phyloP scores from a whole-genome alignment of 352 stramenopile genomes.

The Saprolegnia parasitica region DNA sequence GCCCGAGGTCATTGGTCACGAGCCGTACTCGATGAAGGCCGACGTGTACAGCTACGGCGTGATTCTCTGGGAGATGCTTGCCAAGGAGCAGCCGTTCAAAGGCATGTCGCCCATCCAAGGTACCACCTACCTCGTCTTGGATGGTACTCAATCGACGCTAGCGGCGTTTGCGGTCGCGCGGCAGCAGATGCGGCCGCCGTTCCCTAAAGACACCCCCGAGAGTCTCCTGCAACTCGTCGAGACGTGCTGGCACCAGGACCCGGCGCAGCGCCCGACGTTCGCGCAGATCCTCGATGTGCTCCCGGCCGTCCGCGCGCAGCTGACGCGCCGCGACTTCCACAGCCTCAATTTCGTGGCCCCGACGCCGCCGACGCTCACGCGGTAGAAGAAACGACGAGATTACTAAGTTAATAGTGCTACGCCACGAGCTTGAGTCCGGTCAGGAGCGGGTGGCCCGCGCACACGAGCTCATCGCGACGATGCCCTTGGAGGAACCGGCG shows the following conservation, averaged over 20 bases:
- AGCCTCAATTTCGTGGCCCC: slow-evolving; percentile 60
- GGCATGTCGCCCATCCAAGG: slow-evolving; percentile 82
- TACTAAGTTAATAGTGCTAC: no score
- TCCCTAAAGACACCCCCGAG: slow-evolving; percentile 74
- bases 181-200: slow-evolving; percentile 75
- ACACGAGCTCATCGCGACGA: no score
- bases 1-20: slow-evolving; percentile 90
- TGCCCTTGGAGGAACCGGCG: no score
- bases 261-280: slow-evolving; percentile 66
- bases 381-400: no score
- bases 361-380: no score
- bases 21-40: slow-evolving; percentile 92
- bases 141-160: no score
- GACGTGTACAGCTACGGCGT: slow-evolving; percentile 94
- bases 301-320: slow-evolving; percentile 65
- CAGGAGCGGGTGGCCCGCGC: no score
- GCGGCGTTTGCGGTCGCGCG: slow-evolving; percentile 82
- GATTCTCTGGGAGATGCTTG: slow-evolving; percentile 82
- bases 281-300: slow-evolving; percentile 67
- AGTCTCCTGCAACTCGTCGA: slow-evolving; percentile 79
- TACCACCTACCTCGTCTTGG: no score
- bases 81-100: slow-evolving; percentile 81
- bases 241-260: slow-evolving; percentile 81
- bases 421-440: no score
- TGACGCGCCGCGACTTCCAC: slow-evolving; percentile 85